Evolutionary conservation across 78 protist species (phyloP), one percentile per base, ranked within the genome.

Genomic region (Dictyostelium firmibasis): DNA sequence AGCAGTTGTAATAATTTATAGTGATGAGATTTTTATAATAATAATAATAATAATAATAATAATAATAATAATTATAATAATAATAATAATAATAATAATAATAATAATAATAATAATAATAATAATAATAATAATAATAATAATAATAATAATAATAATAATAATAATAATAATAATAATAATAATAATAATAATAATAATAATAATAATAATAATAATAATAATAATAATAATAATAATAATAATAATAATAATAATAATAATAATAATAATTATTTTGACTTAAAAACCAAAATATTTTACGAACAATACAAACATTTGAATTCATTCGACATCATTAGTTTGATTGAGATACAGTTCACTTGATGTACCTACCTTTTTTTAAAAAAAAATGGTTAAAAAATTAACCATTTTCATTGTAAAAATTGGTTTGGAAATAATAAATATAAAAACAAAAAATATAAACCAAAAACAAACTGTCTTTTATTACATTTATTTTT

Each of bases 151-250:
- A 50, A 50, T 50, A 50, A 50, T 50, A 50, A 50, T 16, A 29
- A 69, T 11, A 69, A 69, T 29, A n/a, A 69, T 29, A 69, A 69
- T 11, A 13, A 69, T 11, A 25, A 29, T 11, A 69, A 25, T 8
- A 69, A 69, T 69, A 69, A 69, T 69, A 69, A 29, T 69, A 69
- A 69, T 69, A 69, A 69, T 69, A 69, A 25, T 64, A 64, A 25
- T 25, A 64, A 25, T 64, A 64, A 25, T 64, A 64, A 25, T 25
- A 20, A 64, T 25, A 20, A 64, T 25, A 64, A 64, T 25, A 64
- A 20, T 25, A 64, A 25, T 25, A 20, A 20, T 25, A 25, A 64
- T 64, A 20, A 25, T 64, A 20, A 25, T 64, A 20, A 64, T 25
- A 20, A 64, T 25, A 20, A 64, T 25, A 20, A 64, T 25, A 64